These are phyloP conservation scores for Mycosphaerelloides madeirae DNA, from an alignment of 2,329 filamentous ascomycete species.

Conservation along the genomic window DNA sequence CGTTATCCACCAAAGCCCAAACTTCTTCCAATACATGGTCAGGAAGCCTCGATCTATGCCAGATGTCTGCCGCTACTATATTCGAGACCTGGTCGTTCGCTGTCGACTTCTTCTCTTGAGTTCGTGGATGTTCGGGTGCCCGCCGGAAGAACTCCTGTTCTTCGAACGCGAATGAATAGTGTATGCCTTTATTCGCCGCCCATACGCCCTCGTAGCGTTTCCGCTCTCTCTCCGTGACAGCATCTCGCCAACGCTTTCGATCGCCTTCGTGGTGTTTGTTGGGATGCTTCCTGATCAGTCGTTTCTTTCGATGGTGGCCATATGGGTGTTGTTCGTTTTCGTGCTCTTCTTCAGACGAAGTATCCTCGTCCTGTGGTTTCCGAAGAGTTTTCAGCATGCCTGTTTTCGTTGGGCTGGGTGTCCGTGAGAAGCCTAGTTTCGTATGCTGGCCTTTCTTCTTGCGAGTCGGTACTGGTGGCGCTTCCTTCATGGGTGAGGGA, in stretches of 20 bases:
- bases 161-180: constrained; percentile 27
- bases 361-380: constrained; percentile 38
- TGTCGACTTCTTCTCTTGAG: constrained; percentile 6
- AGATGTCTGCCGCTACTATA: constrained; percentile 70
- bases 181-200: constrained; percentile 69
- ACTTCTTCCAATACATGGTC: constrained; percentile 66
- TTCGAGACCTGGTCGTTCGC: constrained; percentile 51
- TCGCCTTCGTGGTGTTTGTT: constrained; percentile 69
- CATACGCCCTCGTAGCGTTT: constrained; percentile 79
- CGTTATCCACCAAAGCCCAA: constrained; percentile 67
- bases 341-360: constrained; percentile 32
- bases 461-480: constrained; percentile 33
- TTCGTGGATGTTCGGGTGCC: constrained; percentile 7
- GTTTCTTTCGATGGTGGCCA: constrained; percentile 52
- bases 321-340: constrained; percentile 45
- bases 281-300: constrained; percentile 57
- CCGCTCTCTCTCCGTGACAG: constrained; percentile 66
- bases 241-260: constrained; percentile 70
- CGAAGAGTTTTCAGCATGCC: constrained; percentile 64
- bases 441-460: constrained; percentile 12
- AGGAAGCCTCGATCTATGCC: constrained; percentile 64
- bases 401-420: constrained; percentile 42
- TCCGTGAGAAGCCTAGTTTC: constrained; percentile 34
- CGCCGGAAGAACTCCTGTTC: constrained; percentile 14
- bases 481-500: constrained; percentile 39